Conservation (phyloP, 169 alveolate species). For the Sarcocystis neurona region DNA sequence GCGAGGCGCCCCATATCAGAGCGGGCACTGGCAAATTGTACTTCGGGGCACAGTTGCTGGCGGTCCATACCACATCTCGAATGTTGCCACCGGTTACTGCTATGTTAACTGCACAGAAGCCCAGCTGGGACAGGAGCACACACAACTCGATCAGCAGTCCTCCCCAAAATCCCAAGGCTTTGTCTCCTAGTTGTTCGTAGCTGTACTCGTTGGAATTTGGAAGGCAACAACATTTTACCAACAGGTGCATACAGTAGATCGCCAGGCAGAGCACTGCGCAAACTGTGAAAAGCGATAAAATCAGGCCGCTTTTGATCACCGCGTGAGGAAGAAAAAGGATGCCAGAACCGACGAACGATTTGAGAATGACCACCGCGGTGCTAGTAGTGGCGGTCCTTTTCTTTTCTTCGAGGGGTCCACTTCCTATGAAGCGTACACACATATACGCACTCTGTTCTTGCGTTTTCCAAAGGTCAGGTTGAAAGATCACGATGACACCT, state of each 20-base stretch:
- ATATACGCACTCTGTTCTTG: no score
- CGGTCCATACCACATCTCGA: constrained; percentile 8
- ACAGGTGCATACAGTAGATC: not conserved
- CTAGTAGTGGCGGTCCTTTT: constrained; percentile 8
- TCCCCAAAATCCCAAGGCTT: constrained; percentile 21
- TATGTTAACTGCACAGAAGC: constrained; percentile 26
- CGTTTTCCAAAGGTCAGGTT: no score
- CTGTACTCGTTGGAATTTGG: not conserved
- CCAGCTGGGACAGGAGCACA: constrained; percentile 29
- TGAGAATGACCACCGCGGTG: constrained; percentile 19
- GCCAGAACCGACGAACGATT: constrained; percentile 36
- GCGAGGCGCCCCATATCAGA: constrained; percentile 9
- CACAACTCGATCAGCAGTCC: constrained; percentile 12
- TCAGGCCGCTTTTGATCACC: constrained; percentile 31
- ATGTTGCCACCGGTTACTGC: constrained; percentile 2
- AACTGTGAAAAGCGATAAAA: not conserved
- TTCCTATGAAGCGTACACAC: no score
- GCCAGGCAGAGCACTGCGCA: not conserved
- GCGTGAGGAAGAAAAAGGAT: constrained; percentile 37
- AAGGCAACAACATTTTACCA: constrained; percentile 27
- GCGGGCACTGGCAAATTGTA: not conserved
- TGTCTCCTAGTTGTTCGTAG: constrained; percentile 13
- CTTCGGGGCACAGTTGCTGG: not conserved
- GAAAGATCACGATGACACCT: no score
- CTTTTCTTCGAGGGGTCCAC: not conserved